Evolutionary conservation across 1,284 basidiomycete species (phyloP).

Genomic region (Microbotryum saponariae): DNA sequence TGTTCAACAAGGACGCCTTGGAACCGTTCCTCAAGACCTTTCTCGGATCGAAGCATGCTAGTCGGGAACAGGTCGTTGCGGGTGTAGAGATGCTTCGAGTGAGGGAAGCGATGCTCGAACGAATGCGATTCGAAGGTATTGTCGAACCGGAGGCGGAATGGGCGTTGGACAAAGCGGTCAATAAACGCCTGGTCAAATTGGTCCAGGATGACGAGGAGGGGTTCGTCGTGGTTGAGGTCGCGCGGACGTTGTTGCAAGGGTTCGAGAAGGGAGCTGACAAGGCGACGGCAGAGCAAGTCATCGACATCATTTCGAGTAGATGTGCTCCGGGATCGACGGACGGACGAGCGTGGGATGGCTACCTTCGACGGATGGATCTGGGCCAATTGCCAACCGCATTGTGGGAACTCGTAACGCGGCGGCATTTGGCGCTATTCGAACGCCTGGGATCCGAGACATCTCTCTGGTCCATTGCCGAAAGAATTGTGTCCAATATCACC

Average conservation of each 20-base stretch:
- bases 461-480: conserved; percentile 6
- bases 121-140: conserved; percentile 1
- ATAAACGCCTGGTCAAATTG: conserved; percentile 2
- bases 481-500: conserved; percentile 1
- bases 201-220: conserved; percentile 1
- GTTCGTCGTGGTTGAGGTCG: conserved; percentile 10
- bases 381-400: conserved; percentile 15
- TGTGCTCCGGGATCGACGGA: too few species aligned
- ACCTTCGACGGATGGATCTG: conserved; percentile 3
- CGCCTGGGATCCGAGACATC: conserved; percentile 6
- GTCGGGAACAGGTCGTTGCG: neutral
- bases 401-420: conserved; percentile 22
- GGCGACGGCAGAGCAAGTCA: too few species aligned
- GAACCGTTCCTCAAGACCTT: neutral
- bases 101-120: conserved; percentile 11
- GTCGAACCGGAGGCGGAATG: conserved; percentile 2
- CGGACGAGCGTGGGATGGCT: conserved; percentile 8
- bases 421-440: conserved; percentile 16
- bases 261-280: conserved; percentile 1
- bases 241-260: conserved; percentile 14
- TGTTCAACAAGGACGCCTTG: neutral
- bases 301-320: too few species aligned
- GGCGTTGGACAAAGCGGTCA: conserved; percentile 4
- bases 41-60: neutral
- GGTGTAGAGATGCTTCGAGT: conserved; percentile 17